Percentiles rank a stretch among this genome's conserved stretches.
phyloP scores from a whole-genome alignment of 768 basidiomycete genomes.

The Tulasnella sp. region DNA sequence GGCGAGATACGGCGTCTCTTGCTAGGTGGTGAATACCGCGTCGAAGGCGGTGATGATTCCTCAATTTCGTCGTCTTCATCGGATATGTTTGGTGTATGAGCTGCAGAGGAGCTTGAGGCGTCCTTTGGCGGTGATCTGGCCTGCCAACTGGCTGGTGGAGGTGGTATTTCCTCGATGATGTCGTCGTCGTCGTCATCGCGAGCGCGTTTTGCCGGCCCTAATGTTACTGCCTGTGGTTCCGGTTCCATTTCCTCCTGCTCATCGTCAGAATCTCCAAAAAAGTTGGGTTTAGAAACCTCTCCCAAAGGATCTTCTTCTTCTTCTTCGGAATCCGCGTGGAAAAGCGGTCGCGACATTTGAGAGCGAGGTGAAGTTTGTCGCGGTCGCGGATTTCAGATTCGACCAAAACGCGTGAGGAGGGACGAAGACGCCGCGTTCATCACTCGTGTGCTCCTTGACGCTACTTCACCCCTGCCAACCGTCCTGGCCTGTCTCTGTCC shows the following conservation, averaged over 20 bases:
- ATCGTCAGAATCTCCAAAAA: constrained; percentile 3
- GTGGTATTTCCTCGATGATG: background rate
- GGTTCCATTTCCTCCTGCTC: background rate
- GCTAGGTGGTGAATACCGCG: background rate
- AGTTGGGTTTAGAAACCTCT: background rate
- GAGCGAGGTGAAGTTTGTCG: background rate
- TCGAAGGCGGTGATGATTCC: background rate
- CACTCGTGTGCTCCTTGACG: background rate
- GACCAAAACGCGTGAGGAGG: background rate
- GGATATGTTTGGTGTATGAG: background rate
- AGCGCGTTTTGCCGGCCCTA: background rate
- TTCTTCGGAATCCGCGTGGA: constrained; percentile 9
- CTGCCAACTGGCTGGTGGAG: background rate
- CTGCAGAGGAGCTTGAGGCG: background rate
- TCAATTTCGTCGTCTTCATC: background rate
- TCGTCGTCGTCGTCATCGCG: constrained; percentile 6
- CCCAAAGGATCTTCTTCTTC: background rate
- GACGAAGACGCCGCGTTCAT: background rate
- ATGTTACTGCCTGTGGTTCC: background rate
- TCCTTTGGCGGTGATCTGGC: background rate
- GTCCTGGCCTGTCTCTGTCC: background rate
- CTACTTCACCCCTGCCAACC: background rate
- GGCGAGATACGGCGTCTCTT: constrained; percentile 3
- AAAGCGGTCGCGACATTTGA: background rate
- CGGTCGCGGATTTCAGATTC: background rate